Evolutionary conservation across 2,329 filamentous ascomycete species (phyloP).

Genomic region (Penicillium oxalicum): DNA sequence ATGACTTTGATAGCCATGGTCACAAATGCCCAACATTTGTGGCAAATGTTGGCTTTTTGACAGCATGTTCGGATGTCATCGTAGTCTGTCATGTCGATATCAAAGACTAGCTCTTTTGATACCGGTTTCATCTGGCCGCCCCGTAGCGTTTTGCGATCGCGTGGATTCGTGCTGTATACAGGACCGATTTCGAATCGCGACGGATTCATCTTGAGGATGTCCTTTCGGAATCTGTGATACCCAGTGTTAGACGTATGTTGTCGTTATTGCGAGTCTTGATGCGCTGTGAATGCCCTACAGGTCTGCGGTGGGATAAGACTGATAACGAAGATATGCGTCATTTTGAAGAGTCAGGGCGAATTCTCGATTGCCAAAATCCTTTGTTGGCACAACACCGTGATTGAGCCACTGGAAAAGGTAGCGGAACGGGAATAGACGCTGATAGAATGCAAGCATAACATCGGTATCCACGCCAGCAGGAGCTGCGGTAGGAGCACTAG

Average conservation of each 20-base stretch:
- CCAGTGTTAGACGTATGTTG: constrained; percentile 16
- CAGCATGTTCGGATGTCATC: constrained; percentile 96
- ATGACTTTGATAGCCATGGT: constrained; percentile 96
- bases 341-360: constrained; percentile 94
- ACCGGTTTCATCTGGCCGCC: constrained; percentile 76
- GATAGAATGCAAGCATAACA: constrained; percentile 89
- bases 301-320: constrained; percentile 66
- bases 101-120: constrained; percentile 92
- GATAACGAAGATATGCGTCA: constrained; percentile 87
- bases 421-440: constrained; percentile 89
- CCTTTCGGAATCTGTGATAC: constrained; percentile 68
- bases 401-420: constrained; percentile 97
- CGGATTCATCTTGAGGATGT: constrained; percentile 80
- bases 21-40: constrained; percentile 93
- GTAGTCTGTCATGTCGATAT: constrained; percentile 99
- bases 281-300: constrained; percentile 38
- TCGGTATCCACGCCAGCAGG: constrained; percentile 62
- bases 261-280: neutral
- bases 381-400: constrained; percentile 76
- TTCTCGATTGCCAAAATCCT: constrained; percentile 87
- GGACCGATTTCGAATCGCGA: constrained; percentile 97
- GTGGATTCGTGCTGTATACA: constrained; percentile 90
- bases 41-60: constrained; percentile 85
- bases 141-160: constrained; percentile 81
- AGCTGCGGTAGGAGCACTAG: constrained; percentile 32